These are phyloP conservation scores for Brassica juncea DNA, from an alignment of 345 rosid species.

Conservation along the genomic window DNA sequence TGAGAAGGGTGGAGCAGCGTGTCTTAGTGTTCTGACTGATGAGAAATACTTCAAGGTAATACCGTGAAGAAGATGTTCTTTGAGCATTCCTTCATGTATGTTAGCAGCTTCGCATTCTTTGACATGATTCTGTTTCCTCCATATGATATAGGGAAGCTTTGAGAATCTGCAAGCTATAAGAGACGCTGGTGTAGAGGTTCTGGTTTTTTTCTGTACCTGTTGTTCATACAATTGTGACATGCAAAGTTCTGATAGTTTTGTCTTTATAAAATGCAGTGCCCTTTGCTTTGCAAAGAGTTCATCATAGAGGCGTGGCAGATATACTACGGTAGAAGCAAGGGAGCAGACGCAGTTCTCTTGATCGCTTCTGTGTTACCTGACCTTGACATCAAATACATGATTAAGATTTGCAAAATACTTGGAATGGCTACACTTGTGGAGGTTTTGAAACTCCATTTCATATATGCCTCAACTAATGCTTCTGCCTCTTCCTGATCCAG, in stretches of 20 bases:
- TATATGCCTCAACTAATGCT: constrained; percentile 2
- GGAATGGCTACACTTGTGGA: constrained; percentile 87
- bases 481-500: constrained; percentile 5
- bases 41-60: constrained; percentile 77
- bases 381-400: constrained; percentile 88
- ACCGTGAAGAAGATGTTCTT: neutral
- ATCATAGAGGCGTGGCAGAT: constrained; percentile 94
- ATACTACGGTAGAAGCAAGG: constrained; percentile 79
- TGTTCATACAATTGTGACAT: constrained; percentile 2
- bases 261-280: constrained; percentile 66
- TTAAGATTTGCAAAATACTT: constrained; percentile 84
- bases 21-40: constrained; percentile 92
- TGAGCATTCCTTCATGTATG: neutral
- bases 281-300: constrained; percentile 88
- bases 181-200: constrained; percentile 77
- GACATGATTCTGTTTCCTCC: constrained; percentile 13
- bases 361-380: constrained; percentile 95
- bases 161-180: constrained; percentile 83
- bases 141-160: constrained; percentile 73
- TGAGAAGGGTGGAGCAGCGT: constrained; percentile 94
- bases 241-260: constrained; percentile 25
- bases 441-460: constrained; percentile 40
- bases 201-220: neutral
- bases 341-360: constrained; percentile 86
- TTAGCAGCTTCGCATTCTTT: neutral